A percentile compares a stretch with the other conserved stretches of the same genome.
Evolutionary conservation across 2,329 filamentous ascomycete genomes (phyloP).

Genomic region (Drechslerella dactyloides): DNA sequence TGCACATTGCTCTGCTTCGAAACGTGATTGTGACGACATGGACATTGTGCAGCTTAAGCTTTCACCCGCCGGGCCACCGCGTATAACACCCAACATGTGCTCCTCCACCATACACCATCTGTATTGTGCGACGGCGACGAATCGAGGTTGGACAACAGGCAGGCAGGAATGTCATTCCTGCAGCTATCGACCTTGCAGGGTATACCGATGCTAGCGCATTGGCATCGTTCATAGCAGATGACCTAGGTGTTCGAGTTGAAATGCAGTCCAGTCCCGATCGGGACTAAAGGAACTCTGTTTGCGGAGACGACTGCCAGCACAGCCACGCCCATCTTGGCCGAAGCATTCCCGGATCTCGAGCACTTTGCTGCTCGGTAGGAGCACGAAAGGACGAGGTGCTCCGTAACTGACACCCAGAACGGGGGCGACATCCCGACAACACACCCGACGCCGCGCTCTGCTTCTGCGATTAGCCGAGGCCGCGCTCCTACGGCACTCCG

Average conservation of each 20-base stretch:
- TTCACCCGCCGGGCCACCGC: neutral
- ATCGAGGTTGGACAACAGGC: constrained; percentile 1
- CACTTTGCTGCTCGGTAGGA: neutral
- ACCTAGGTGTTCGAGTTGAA: constrained; percentile 26
- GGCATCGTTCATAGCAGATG: constrained; percentile 38
- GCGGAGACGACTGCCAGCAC: constrained; percentile 21
- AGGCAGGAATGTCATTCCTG: constrained; percentile 25
- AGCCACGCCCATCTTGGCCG: constrained; percentile 22
- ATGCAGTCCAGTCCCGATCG: constrained; percentile 28
- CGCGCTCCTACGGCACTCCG: neutral
- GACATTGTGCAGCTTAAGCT: constrained; percentile 27
- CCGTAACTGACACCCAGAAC: constrained; percentile 7
- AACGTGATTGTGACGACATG: constrained; percentile 51
- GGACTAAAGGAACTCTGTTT: constrained; percentile 28
- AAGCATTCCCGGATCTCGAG: constrained; percentile 28
- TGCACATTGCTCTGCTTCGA: constrained; percentile 12
- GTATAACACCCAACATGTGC: neutral
- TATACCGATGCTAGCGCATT: constrained; percentile 38
- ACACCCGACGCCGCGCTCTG: neutral
- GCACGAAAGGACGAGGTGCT: no score
- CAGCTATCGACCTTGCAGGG: constrained; percentile 34
- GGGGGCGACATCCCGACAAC: neutral
- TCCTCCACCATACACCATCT: constrained; percentile 6
- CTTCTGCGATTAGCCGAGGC: constrained; percentile 1
- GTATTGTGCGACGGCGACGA: constrained; percentile 1